Conservation (phyloP, 169 alveolate genomes). For the Eimeria brunetti region DNA sequence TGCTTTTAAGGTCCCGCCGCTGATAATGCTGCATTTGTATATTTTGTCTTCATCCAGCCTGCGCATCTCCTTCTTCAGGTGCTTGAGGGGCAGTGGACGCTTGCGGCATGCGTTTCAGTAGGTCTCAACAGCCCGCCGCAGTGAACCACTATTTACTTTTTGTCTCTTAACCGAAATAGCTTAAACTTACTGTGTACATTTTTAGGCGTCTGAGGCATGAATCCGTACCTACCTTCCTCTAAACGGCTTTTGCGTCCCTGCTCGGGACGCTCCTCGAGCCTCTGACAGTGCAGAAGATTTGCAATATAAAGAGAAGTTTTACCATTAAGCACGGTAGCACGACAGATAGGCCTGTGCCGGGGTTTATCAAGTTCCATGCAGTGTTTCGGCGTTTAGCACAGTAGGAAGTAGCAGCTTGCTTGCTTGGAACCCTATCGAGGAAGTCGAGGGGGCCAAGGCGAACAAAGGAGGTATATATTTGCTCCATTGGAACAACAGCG, state of each 20-base stretch:
- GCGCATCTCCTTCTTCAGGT: neutral
- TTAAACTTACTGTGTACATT: neutral
- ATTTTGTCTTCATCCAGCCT: neutral
- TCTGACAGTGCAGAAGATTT: neutral
- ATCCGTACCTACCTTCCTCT: neutral
- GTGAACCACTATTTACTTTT: neutral
- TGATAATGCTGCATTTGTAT: neutral
- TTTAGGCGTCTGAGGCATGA: neutral
- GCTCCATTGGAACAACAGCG: neutral
- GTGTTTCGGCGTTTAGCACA: neutral
- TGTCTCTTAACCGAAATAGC: neutral
- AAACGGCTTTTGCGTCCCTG: neutral
- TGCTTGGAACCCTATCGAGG: neutral
- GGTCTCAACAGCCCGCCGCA: neutral
- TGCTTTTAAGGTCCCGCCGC: neutral
- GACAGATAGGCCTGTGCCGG: neutral
- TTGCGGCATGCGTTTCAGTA: neutral
- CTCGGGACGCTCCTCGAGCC: neutral
- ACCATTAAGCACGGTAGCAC: neutral
- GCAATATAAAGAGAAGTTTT: neutral
- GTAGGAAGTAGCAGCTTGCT: neutral
- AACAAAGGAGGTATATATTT: neutral
- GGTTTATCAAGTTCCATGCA: neutral
- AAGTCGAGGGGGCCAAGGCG: neutral
- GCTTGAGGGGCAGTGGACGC: neutral